phyloP scores from a whole-genome alignment of 2,329 filamentous ascomycete genomes.

The Ascochyta clinopodiicola region DNA sequence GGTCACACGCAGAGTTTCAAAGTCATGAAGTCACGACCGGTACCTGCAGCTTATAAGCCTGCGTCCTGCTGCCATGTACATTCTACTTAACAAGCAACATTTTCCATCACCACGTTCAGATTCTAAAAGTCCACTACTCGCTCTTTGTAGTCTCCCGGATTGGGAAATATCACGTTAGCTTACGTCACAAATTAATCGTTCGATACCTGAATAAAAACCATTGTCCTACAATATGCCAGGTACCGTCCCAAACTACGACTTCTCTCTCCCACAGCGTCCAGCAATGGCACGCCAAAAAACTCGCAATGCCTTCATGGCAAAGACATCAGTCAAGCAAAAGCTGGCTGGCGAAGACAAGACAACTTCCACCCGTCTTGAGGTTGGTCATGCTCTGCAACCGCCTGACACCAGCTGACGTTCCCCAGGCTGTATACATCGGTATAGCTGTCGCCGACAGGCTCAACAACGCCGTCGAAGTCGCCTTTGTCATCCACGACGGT shows the following conservation, averaged over 20 bases:
- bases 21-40: not conserved
- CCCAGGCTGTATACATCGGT: slow-evolving; percentile 62
- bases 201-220: slow-evolving; percentile 1
- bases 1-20: slow-evolving; percentile 4
- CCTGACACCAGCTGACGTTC: not conserved
- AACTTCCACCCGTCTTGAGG: slow-evolving; percentile 25
- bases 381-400: slow-evolving; percentile 1
- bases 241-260: not conserved
- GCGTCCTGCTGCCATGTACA: not conserved
- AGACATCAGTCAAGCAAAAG: slow-evolving; percentile 30
- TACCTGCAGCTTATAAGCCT: not conserved
- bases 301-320: slow-evolving; percentile 35
- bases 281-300: slow-evolving; percentile 29
- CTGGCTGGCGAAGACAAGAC: slow-evolving; percentile 22
- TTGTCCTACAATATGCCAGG: slow-evolving; percentile 7
- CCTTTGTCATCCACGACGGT: slow-evolving; percentile 73
- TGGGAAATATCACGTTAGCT: slow-evolving; percentile 15
- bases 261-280: slow-evolving; percentile 13
- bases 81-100: not conserved
- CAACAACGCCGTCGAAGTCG: slow-evolving; percentile 58
- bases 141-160: not conserved
- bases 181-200: slow-evolving; percentile 16
- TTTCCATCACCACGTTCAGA: not conserved
- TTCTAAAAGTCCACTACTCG: not conserved
- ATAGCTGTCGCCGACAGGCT: slow-evolving; percentile 64